Percentiles rank a stretch among this genome's conserved stretches.
phyloP scores from a whole-genome alignment of 1,284 basidiomycete species.

The Ustilago vetiveriae region DNA sequence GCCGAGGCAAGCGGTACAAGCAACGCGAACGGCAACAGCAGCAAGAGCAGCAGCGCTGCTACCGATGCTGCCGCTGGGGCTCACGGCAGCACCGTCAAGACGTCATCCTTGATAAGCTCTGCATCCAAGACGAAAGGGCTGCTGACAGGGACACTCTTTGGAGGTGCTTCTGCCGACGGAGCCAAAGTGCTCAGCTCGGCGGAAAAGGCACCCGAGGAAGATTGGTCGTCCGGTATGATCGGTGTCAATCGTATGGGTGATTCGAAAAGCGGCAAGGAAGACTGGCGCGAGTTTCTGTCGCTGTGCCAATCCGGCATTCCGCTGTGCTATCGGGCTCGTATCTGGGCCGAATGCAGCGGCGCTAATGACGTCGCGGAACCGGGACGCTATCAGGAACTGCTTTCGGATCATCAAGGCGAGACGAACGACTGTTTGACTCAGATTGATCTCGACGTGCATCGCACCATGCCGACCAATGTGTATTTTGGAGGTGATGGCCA shows the following conservation, averaged over 20 bases:
- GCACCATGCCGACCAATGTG: conserved; percentile 86
- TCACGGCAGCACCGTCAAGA: conserved; percentile 2
- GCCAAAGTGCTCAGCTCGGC: conserved; percentile 22
- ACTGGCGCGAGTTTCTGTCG: conserved; percentile 80
- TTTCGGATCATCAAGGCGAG: conserved; percentile 73
- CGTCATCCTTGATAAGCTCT: conserved; percentile 8
- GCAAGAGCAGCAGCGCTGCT: background rate
- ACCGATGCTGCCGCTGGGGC: background rate
- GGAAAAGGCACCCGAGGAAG: conserved; percentile 49
- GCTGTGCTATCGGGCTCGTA: conserved; percentile 82
- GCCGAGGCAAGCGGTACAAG: conserved; percentile 11
- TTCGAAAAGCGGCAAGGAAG: conserved; percentile 75
- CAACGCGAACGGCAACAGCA: conserved; percentile 2
- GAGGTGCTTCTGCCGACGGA: conserved; percentile 21
- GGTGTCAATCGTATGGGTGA: conserved; percentile 85
- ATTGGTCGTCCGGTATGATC: conserved; percentile 71
- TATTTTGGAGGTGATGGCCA: conserved; percentile 96
- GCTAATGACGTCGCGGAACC: conserved; percentile 90
- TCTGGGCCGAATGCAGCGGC: conserved; percentile 89
- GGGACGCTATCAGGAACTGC: conserved; percentile 85
- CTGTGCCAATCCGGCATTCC: conserved; percentile 87
- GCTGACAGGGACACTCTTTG: conserved; percentile 24
- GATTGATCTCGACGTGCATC: conserved; percentile 89
- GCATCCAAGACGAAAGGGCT: conserved; percentile 32
- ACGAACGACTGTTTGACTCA: conserved; percentile 76